These are phyloP conservation scores for Alternaria alternata DNA, from an alignment of 2,329 filamentous ascomycete genomes.

Conservation along the genomic window DNA sequence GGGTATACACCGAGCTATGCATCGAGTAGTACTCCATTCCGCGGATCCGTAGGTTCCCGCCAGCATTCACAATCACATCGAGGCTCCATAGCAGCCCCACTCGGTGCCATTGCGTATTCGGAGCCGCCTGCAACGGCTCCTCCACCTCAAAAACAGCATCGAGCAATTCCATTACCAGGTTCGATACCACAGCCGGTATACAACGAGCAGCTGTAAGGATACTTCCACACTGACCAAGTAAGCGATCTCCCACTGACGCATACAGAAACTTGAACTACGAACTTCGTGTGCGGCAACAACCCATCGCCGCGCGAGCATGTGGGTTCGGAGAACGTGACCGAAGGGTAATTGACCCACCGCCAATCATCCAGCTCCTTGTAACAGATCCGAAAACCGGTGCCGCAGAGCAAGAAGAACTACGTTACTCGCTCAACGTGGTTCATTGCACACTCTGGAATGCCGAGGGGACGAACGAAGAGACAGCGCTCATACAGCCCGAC, in stretches of 20 bases:
- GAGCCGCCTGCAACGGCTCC: conserved; percentile 43
- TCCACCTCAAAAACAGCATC: conserved; percentile 40
- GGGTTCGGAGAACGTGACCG: conserved; percentile 85
- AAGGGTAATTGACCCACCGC: conserved; percentile 82
- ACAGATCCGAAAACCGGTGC: conserved; percentile 63
- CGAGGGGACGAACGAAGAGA: conserved; percentile 71
- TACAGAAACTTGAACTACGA: conserved; percentile 53
- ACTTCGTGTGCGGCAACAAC: conserved; percentile 77
- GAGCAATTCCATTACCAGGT: conserved; percentile 45
- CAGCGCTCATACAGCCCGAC: conserved; percentile 72
- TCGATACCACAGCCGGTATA: conserved; percentile 51
- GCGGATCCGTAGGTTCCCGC: conserved; percentile 49
- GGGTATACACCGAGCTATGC: conserved; percentile 52
- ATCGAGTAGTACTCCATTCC: conserved; percentile 49
- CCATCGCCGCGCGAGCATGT: conserved; percentile 78
- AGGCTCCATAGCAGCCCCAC: conserved; percentile 43
- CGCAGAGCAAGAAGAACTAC: conserved; percentile 65
- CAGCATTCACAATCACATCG: conserved; percentile 49
- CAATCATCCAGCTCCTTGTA: conserved; percentile 77
- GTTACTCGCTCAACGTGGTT: conserved; percentile 73
- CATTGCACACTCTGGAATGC: conserved; percentile 81
- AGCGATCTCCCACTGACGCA: conserved; percentile 32
- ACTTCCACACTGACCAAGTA: conserved; percentile 22
- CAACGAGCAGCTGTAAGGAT: conserved; percentile 51
- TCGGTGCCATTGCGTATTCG: conserved; percentile 44